Conservation (phyloP, 345 rosid genomes). For the Durio zibethinus region DNA sequence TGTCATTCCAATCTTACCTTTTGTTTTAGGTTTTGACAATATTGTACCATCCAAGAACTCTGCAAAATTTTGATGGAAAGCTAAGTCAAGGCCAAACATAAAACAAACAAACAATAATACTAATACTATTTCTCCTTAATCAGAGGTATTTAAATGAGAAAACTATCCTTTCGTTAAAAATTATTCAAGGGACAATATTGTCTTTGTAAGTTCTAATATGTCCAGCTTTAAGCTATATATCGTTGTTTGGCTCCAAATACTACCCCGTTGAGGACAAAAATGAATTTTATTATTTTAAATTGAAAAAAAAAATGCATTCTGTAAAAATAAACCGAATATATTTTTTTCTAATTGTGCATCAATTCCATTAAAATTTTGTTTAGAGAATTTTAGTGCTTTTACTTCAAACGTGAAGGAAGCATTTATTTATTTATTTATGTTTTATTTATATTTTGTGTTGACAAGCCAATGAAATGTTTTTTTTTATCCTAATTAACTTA, state of each 20-base stretch:
- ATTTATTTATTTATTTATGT: too few species aligned
- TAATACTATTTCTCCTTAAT: background rate
- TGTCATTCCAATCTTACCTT: background rate
- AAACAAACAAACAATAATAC: too few species aligned
- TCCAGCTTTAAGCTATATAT: background rate
- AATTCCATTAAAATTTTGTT: background rate
- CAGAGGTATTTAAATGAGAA: background rate
- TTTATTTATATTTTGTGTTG: background rate
- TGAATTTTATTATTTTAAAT: background rate
- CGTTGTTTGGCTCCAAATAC: constrained; percentile 3
- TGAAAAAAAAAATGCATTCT: background rate
- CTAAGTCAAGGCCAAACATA: too few species aligned
- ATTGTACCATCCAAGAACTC: too few species aligned
- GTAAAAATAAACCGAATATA: too few species aligned
- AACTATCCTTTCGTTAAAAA: background rate
- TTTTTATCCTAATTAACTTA: background rate
- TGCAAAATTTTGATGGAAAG: too few species aligned
- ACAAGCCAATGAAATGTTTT: background rate
- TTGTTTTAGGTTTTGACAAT: background rate
- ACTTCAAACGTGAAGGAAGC: background rate
- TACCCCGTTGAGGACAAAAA: background rate
- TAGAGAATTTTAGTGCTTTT: background rate
- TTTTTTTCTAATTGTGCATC: background rate
- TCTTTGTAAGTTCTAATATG: background rate
- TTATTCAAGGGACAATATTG: background rate